phyloP scores from a whole-genome alignment of 495 filamentous ascomycete species.

The Penicillium malachiteum region DNA sequence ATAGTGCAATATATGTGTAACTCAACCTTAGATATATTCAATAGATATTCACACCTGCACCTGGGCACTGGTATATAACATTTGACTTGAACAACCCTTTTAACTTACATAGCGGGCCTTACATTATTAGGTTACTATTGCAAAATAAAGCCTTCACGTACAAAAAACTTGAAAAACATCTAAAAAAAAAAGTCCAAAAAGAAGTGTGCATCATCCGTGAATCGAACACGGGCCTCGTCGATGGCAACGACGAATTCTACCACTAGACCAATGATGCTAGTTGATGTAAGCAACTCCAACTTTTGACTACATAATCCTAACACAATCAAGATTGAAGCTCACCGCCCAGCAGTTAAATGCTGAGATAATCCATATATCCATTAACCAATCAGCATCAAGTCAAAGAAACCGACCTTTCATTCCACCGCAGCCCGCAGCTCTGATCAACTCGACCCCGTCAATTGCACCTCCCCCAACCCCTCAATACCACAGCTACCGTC shows the following conservation, averaged over 20 bases:
- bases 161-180: neutral
- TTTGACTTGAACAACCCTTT: too few relatives aligned
- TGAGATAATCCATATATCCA: constrained; percentile 16
- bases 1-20: too few relatives aligned
- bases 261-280: constrained; percentile 58
- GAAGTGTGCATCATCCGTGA: constrained; percentile 51
- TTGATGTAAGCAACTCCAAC: constrained; percentile 5
- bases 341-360: neutral
- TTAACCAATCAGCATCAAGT: constrained; percentile 29
- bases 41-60: too few relatives aligned
- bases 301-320: too few relatives aligned
- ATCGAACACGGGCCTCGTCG: constrained; percentile 60
- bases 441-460: constrained; percentile 23
- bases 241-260: constrained; percentile 62
- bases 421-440: constrained; percentile 32
- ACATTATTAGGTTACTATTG: neutral
- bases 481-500: constrained; percentile 22
- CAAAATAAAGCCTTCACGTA: neutral
- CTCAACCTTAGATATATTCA: too few relatives aligned
- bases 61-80: too few relatives aligned
- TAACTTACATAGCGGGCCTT: too few relatives aligned
- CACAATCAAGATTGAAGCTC: neutral
- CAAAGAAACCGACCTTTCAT: constrained; percentile 36
- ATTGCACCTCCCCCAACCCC: constrained; percentile 19
- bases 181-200: neutral